Evolutionary conservation across 2,329 filamentous ascomycete genomes (phyloP).

Genomic region (Aureobasidium pullulans): DNA sequence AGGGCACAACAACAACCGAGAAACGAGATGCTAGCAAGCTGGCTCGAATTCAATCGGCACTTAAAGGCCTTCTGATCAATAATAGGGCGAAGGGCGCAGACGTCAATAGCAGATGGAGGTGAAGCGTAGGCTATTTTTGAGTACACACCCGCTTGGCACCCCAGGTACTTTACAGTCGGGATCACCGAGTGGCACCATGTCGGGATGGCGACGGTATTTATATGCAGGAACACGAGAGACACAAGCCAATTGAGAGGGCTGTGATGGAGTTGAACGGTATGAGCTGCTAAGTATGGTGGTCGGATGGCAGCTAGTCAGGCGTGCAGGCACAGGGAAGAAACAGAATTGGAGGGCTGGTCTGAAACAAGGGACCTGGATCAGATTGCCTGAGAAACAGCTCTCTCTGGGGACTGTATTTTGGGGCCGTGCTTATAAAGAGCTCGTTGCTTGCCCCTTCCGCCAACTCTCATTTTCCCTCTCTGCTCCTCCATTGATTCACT

Average conservation of each 20-base stretch:
- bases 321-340: neutral
- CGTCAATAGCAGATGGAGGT: neutral
- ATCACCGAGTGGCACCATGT: slow-evolving; percentile 1
- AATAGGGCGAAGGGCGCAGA: neutral
- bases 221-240: slow-evolving; percentile 13
- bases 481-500: slow-evolving; percentile 1
- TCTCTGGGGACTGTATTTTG: neutral
- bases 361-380: slow-evolving; percentile 2
- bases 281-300: neutral
- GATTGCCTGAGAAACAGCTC: slow-evolving; percentile 10
- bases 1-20: neutral
- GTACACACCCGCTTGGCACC: neutral
- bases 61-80: neutral
- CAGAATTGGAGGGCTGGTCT: neutral
- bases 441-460: slow-evolving; percentile 12
- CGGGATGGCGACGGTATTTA: slow-evolving; percentile 7
- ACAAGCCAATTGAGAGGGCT: neutral
- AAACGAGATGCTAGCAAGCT: neutral
- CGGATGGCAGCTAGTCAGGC: neutral
- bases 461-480: neutral
- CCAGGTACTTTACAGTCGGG: neutral
- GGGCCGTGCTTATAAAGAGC: slow-evolving; percentile 12
- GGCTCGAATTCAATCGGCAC: neutral
- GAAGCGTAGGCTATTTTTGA: neutral
- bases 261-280: neutral